Evolutionary conservation across 352 stramenopile species (phyloP).

Genomic region (Phytopythium oedochilum): DNA sequence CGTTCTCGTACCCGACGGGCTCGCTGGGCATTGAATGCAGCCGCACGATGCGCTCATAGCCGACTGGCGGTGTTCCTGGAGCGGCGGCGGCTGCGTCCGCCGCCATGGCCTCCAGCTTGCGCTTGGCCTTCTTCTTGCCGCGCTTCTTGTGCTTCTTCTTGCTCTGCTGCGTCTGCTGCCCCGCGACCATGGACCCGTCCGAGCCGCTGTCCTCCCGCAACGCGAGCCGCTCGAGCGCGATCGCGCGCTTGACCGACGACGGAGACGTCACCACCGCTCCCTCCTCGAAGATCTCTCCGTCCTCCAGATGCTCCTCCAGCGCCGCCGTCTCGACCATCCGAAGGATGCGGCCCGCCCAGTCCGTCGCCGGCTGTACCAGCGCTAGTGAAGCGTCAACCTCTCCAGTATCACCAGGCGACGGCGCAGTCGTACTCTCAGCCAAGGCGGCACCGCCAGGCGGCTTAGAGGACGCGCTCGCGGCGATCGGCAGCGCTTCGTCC

Average conservation of each 20-base stretch:
- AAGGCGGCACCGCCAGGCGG: neutral
- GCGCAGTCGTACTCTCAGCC: neutral
- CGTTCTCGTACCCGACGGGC: neutral
- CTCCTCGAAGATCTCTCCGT: conserved; percentile 78
- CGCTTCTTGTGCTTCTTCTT: conserved; percentile 73
- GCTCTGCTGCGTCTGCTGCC: neutral
- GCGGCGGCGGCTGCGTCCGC: conserved; percentile 5
- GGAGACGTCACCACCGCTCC: conserved; percentile 26
- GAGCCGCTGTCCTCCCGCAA: conserved; percentile 8
- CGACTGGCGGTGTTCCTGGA: conserved; percentile 4
- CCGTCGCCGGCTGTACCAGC: neutral
- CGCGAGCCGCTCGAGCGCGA: conserved; percentile 24
- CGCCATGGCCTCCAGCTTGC: conserved; percentile 60
- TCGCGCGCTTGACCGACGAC: conserved; percentile 31
- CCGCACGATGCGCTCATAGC: conserved; percentile 32
- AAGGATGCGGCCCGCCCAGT: conserved; percentile 6
- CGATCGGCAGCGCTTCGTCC: conserved; percentile 30
- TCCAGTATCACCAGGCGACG: neutral
- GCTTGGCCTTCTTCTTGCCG: conserved; percentile 72
- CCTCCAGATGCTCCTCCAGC: conserved; percentile 31
- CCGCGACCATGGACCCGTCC: neutral
- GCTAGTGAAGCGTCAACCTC: neutral
- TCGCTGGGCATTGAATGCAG: conserved; percentile 18
- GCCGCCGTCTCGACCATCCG: neutral
- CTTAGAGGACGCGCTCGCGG: neutral